Evolutionary conservation across 208 protist species (phyloP).

Genomic region (Trypanosoma cruzi): DNA sequence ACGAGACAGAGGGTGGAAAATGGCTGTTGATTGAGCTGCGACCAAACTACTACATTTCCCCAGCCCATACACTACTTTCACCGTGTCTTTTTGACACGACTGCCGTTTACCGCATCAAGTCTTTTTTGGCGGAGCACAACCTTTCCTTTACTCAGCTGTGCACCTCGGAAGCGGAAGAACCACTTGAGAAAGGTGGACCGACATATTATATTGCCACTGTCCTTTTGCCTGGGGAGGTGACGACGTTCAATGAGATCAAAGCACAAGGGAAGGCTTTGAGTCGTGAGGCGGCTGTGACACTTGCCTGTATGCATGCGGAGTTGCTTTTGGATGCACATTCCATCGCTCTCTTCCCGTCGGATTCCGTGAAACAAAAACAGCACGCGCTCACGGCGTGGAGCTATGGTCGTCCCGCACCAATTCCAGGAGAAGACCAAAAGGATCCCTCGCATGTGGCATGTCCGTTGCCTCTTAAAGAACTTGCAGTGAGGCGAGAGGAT

Average conservation of each 20-base stretch:
- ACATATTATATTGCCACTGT: constrained; percentile 30
- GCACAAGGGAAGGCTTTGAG: constrained; percentile 73
- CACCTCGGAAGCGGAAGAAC: constrained; percentile 35
- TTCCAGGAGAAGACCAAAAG: constrained; percentile 42
- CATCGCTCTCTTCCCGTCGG: constrained; percentile 62
- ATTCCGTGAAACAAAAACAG: constrained; percentile 55
- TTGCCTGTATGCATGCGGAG: constrained; percentile 91
- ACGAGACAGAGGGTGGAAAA: constrained; percentile 78
- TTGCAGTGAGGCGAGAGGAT: constrained; percentile 26
- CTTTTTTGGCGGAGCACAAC: constrained; percentile 41
- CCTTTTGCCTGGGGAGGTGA: constrained; percentile 32
- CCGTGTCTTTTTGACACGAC: constrained; percentile 68
- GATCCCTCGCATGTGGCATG: constrained; percentile 49
- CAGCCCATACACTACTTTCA: constrained; percentile 63
- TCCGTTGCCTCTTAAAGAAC: constrained; percentile 65
- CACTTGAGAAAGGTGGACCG: constrained; percentile 20
- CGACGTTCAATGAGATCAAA: constrained; percentile 33
- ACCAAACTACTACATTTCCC: constrained; percentile 39
- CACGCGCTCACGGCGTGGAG: constrained; percentile 80
- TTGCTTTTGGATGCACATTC: constrained; percentile 74
- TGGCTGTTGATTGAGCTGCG: constrained; percentile 77
- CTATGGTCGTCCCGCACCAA: constrained; percentile 73
- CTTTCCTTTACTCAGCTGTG: constrained; percentile 50
- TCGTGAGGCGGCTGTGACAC: constrained; percentile 48
- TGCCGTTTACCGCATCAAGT: constrained; percentile 49